Percentiles rank a stretch among this genome's conserved stretches.
Evolutionary conservation across 257 asterid genomes (phyloP).

Genomic region (Nemophila menziesii): DNA sequence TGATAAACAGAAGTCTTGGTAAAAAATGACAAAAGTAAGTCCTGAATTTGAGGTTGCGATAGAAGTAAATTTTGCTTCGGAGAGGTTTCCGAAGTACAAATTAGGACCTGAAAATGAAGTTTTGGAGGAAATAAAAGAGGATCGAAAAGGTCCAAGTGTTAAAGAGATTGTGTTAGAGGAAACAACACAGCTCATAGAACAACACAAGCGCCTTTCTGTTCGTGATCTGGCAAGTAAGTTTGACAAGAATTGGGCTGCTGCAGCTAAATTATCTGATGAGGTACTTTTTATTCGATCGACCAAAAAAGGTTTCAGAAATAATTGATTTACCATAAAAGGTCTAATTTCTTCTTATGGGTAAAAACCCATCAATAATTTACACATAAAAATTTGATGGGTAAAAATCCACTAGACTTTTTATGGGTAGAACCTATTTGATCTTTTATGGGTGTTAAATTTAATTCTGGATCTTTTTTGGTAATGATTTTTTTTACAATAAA

Average conservation of each 20-base stretch:
- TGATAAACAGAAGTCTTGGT: conserved; percentile 18
- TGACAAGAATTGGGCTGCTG: conserved; percentile 92
- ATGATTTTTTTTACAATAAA: too few relatives aligned
- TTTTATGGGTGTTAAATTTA: too few relatives aligned
- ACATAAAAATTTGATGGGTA: too few relatives aligned
- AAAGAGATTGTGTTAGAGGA: conserved; percentile 76
- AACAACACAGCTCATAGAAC: conserved; percentile 55
- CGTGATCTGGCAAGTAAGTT: conserved; percentile 93
- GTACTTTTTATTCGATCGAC: too few relatives aligned
- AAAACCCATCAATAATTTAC: too few relatives aligned
- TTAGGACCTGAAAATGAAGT: conserved; percentile 79
- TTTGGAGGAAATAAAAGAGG: conserved; percentile 64
- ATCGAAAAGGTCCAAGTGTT: conserved; percentile 61
- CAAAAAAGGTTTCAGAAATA: too few relatives aligned
- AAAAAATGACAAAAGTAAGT: conserved; percentile 79
- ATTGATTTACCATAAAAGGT: too few relatives aligned
- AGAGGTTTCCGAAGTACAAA: conserved; percentile 75
- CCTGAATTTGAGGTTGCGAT: conserved; percentile 69
- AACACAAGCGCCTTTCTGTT: conserved; percentile 86
- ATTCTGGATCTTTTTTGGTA: too few relatives aligned
- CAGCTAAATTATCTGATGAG: conserved; percentile 90
- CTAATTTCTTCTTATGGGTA: too few relatives aligned
- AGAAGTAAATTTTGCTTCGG: conserved; percentile 57
- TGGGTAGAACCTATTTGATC: too few relatives aligned
- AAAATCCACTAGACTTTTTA: too few relatives aligned